These are phyloP conservation scores for Barnettozyma sucrosica DNA, from an alignment of 805 yeast species.

Conservation along the genomic window DNA sequence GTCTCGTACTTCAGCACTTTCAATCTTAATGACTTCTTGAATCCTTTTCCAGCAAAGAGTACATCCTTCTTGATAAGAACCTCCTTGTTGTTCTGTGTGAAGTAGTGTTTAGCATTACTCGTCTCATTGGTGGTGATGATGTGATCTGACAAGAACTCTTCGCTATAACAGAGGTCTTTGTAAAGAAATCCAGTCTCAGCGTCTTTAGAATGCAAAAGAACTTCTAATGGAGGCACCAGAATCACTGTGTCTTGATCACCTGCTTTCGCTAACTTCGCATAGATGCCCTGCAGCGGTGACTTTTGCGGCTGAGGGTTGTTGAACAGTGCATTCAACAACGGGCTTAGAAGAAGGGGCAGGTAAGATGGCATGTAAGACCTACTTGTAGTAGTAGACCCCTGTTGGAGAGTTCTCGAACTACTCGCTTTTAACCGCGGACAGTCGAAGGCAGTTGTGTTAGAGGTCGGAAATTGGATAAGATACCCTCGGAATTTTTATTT, in stretches of 20 bases:
- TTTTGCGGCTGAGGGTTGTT: conserved; percentile 51
- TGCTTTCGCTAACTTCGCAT: conserved; percentile 32
- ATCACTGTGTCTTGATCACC: conserved; percentile 44
- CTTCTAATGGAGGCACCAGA: conserved; percentile 55
- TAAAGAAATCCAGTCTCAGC: conserved; percentile 33
- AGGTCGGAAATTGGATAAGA: neutral
- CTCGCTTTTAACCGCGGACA: neutral
- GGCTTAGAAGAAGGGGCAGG: conserved; percentile 53
- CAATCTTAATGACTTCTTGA: conserved; percentile 38
- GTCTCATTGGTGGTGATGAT: conserved; percentile 38
- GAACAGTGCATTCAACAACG: conserved; percentile 59
- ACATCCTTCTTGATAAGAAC: conserved; percentile 49
- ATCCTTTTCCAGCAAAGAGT: conserved; percentile 55
- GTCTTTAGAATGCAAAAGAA: conserved; percentile 38
- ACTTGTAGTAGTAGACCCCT: neutral
- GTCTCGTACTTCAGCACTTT: conserved; percentile 41
- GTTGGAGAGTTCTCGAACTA: neutral
- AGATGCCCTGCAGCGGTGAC: conserved; percentile 43
- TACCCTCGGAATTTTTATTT: neutral
- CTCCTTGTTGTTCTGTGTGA: conserved; percentile 51
- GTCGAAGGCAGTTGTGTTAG: neutral
- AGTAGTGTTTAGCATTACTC: conserved; percentile 35
- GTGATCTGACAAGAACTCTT: conserved; percentile 60
- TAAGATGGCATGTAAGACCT: conserved; percentile 30
- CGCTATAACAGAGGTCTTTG: conserved; percentile 48